A percentile compares a stretch with the other conserved stretches of the same genome.
Evolutionary conservation across 139 green algal genomes (phyloP).

Genomic region (Chlamydomonas schloesseri): DNA sequence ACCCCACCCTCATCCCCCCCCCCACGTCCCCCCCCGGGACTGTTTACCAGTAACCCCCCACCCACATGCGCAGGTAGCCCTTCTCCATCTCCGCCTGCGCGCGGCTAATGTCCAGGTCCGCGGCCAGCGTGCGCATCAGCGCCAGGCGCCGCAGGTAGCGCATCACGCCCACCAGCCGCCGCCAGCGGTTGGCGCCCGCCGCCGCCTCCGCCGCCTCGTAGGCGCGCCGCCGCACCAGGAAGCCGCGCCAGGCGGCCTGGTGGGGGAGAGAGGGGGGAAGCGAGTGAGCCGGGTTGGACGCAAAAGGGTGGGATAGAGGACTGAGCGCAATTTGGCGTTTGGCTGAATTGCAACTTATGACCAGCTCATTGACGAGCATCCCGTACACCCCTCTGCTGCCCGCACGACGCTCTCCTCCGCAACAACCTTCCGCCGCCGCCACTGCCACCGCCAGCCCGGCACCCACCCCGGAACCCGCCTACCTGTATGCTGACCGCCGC

Average conservation of each 20-base stretch:
- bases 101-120: conserved; percentile 37
- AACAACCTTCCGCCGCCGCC: too few relatives aligned
- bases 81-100: not conserved
- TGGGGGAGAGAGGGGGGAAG: not conserved
- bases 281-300: not conserved
- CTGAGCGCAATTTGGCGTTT: too few relatives aligned
- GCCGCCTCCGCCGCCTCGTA: not conserved
- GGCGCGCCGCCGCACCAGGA: not conserved
- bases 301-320: not conserved
- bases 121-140: conserved; percentile 31
- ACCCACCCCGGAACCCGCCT: too few relatives aligned
- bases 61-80: not conserved
- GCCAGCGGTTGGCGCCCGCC: conserved; percentile 13
- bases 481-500: conserved; percentile 42
- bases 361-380: too few relatives aligned
- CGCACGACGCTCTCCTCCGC: too few relatives aligned
- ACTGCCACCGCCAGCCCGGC: too few relatives aligned
- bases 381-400: too few relatives aligned
- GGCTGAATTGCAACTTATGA: too few relatives aligned
- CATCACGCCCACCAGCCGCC: not conserved
- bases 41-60: too few relatives aligned
- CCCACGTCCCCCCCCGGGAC: too few relatives aligned
- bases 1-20: too few relatives aligned
- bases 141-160: conserved; percentile 24
- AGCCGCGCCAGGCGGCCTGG: conserved; percentile 36